Base-by-base conservation (phyloP, 108 stramenopile species). In the Pseudonitzschia pungens region DNA sequence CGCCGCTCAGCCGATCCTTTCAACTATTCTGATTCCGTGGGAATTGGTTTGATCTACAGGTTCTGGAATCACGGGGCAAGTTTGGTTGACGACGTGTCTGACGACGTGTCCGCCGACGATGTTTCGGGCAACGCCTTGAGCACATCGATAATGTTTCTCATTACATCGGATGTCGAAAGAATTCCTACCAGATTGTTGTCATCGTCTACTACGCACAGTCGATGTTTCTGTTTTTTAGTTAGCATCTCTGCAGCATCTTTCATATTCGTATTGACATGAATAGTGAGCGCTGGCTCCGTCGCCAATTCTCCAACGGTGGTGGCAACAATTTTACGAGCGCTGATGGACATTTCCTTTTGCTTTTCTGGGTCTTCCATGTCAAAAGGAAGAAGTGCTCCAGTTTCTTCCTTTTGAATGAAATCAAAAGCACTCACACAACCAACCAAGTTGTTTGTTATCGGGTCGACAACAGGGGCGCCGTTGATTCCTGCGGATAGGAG, bases 391-490 rank as follows among this genome's bases (percentile, higher is more conserved):
- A 80, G 29, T 16, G 69, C 68, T 15, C 79, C 79, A 22, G 66
- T 68, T 69, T 71, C 73, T 67, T 75, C 79, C 43, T 67, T 73
- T 31, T 63, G 69, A 3, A 80, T 57, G 70, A 80, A 75, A 40
- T 80, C 79, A 71, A 71, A 75, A 14, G 74, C 69, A 26, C 36
- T 65, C 7, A 80, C 59, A 44, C 74, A 54, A 26, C 79, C 79
- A 6, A 80, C 69, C 41, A 80, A 43, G 28, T 75, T 69, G 40
- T 57, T 31, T 14, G 68, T 52, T 14, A 58, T 56, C 22, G 59
- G 41, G 40, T 80, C 74, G 14, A 80, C 21, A 12, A 80, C 79
- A 7, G 79, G 79, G 4, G 79, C 79, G 8, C 74, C 79, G 33
- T 68, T 70, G 62, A 66, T 40, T 16, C 59, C 59, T 26, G 22